Evolutionary conservation across 1,284 basidiomycete genomes (phyloP).

Genomic region (Golubevia pallescens): DNA sequence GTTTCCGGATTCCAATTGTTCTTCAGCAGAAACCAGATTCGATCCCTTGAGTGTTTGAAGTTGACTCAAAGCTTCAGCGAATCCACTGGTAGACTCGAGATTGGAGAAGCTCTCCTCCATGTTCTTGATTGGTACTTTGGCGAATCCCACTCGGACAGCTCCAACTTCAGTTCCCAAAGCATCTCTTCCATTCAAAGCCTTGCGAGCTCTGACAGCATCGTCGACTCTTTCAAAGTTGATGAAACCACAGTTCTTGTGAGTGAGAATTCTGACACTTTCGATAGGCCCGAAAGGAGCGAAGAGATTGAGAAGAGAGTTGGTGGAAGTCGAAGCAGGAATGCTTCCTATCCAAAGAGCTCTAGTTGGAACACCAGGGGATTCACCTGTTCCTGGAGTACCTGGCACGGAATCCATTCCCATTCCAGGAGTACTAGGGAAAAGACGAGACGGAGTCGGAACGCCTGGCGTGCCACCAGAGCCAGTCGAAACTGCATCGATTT

Average conservation of each 20-base stretch:
- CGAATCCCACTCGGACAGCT: slow-evolving; percentile 44
- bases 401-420: slow-evolving; percentile 4
- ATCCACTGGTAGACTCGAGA: slow-evolving; percentile 10
- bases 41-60: slow-evolving; percentile 22
- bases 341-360: slow-evolving; percentile 51
- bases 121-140: slow-evolving; percentile 36
- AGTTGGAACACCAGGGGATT: slow-evolving; percentile 16
- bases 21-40: slow-evolving; percentile 13
- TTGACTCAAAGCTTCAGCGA: slow-evolving; percentile 21
- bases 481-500: slow-evolving; percentile 29
- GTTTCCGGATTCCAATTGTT: slow-evolving; percentile 19
- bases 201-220: slow-evolving; percentile 43
- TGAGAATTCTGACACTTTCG: slow-evolving; percentile 42
- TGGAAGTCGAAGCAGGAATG: slow-evolving; percentile 34
- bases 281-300: slow-evolving; percentile 49
- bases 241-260: slow-evolving; percentile 53
- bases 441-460: neutral
- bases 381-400: slow-evolving; percentile 9
- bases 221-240: slow-evolving; percentile 55
- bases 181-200: slow-evolving; percentile 41
- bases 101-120: slow-evolving; percentile 12
- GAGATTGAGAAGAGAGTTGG: slow-evolving; percentile 26
- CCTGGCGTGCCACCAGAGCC: slow-evolving; percentile 2
- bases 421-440: neutral
- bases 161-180: slow-evolving; percentile 42